Evolutionary conservation across 2,329 filamentous ascomycete genomes (phyloP).

Genomic region (Trichoderma brevicompactum): DNA sequence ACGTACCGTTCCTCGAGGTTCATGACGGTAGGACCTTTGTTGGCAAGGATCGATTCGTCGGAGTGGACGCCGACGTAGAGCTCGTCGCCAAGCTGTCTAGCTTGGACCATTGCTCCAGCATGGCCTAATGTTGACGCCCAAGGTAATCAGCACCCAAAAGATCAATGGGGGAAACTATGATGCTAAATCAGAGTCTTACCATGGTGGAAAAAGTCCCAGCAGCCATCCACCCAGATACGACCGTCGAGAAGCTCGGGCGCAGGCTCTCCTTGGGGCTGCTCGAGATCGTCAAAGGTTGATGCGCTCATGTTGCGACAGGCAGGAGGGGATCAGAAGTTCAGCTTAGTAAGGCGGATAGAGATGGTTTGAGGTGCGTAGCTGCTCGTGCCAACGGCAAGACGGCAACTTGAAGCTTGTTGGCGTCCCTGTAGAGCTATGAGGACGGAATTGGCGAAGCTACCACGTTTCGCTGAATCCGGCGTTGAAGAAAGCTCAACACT

Average conservation of each 20-base stretch:
- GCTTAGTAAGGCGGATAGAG: background rate
- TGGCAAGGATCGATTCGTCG: constrained; percentile 91
- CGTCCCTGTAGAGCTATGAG: background rate
- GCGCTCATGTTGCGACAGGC: constrained; percentile 33
- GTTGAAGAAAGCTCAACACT: constrained; percentile 5
- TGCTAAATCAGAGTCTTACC: constrained; percentile 54
- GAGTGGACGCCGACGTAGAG: constrained; percentile 93
- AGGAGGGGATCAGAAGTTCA: background rate
- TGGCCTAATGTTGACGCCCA: constrained; percentile 65
- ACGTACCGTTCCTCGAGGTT: constrained; percentile 79
- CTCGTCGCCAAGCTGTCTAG: constrained; percentile 85
- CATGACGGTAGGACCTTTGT: constrained; percentile 99
- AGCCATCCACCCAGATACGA: constrained; percentile 97
- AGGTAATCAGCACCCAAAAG: background rate
- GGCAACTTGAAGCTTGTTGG: constrained; percentile 3
- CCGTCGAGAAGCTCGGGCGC: constrained; percentile 64
- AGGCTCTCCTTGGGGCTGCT: constrained; percentile 48
- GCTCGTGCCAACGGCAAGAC: background rate
- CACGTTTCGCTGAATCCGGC: background rate
- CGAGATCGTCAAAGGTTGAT: constrained; percentile 30
- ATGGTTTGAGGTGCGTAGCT: background rate
- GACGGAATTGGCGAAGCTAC: constrained; percentile 1
- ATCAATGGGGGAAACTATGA: background rate
- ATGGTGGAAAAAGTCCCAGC: constrained; percentile 99
- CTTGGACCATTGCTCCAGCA: constrained; percentile 95